Evolutionary conservation across 2,329 filamentous ascomycete species (phyloP), one percentile per base, ranked within the genome.

Genomic region (Keithomyces neogunnii): DNA sequence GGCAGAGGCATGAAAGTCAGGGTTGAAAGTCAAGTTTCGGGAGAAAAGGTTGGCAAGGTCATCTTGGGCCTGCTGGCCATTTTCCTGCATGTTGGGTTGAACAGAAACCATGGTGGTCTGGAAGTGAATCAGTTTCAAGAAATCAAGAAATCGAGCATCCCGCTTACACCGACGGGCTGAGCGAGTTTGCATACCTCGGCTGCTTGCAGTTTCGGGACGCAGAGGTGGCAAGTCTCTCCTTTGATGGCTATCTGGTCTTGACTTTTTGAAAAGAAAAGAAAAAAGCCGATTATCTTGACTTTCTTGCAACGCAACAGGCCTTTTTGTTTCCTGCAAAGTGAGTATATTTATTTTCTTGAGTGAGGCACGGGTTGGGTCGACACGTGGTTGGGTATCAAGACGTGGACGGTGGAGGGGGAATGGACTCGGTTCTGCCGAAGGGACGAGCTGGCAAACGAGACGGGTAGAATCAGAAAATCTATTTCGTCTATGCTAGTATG

Each of bases 1-100:
- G 9, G 51, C 51, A 2, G 50, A 50, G 11, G 53, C 51, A 45
- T 62, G 59, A 6, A 61, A 61, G 48, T 71, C 67, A 4, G 74
- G 70, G 56, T 75, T 71, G 58, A 93, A 77, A 50, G 77, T 86
- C 69, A 95, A 78, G 65, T 88, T 87, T 59, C 82, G 82, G 48
- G 86, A 78, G 68, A 96, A 90, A 61, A 95, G 82, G 53, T 80
- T 74, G n/a, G 85, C 80, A 36, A 96, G 84, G 59, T 95, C 90
- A 57, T 95, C 88, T 64, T 91, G 84, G 61, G 83, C 78, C 68
- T 86, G 82, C 72, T 62, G 59, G 40, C 57, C 49, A 51, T 53
- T 59, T 63, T 66, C 60, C 57, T 69, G 70, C 56, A 57, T 57
- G 35, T 29, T 47, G 10, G 48, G 6, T 26, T 55, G 53, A 32